These are phyloP conservation scores for Paramecium biaurelia DNA, from an alignment of 73 alveolate genomes.

Conservation along the genomic window DNA sequence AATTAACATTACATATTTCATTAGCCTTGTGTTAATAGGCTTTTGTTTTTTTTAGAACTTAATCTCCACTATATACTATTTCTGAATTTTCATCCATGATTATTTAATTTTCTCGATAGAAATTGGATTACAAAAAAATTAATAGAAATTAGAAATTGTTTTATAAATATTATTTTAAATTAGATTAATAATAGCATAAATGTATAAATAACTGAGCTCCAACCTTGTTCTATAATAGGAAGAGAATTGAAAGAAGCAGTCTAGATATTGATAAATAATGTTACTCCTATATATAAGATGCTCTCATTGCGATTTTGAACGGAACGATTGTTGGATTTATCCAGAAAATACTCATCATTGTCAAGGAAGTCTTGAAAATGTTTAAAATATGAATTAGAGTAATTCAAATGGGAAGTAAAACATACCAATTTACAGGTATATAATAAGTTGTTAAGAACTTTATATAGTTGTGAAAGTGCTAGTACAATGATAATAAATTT, in stretches of 20 bases:
- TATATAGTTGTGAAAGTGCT: slow-evolving; percentile 31
- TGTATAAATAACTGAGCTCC: background rate
- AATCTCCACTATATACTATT: background rate
- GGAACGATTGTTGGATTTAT: background rate
- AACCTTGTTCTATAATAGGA: background rate
- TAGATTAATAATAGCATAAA: background rate
- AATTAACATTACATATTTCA: background rate
- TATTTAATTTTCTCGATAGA: no score
- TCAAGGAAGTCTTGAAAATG: background rate
- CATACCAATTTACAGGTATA: slow-evolving; percentile 52
- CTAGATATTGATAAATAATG: background rate
- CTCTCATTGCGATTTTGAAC: slow-evolving; percentile 16
- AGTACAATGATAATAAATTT: slow-evolving; percentile 4
- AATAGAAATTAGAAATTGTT: no score
- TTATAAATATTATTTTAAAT: background rate
- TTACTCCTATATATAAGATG: slow-evolving; percentile 14
- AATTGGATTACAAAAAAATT: no score
- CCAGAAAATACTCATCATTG: background rate
- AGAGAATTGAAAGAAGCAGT: slow-evolving; percentile 1
- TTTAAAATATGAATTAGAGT: background rate
- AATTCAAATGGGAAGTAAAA: background rate
- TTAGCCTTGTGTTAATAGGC: background rate
- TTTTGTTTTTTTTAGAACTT: background rate
- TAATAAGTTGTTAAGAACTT: background rate
- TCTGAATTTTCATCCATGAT: background rate